Evolutionary conservation across 148 eudicot genomes (phyloP).

Genomic region (Simmondsia chinensis): DNA sequence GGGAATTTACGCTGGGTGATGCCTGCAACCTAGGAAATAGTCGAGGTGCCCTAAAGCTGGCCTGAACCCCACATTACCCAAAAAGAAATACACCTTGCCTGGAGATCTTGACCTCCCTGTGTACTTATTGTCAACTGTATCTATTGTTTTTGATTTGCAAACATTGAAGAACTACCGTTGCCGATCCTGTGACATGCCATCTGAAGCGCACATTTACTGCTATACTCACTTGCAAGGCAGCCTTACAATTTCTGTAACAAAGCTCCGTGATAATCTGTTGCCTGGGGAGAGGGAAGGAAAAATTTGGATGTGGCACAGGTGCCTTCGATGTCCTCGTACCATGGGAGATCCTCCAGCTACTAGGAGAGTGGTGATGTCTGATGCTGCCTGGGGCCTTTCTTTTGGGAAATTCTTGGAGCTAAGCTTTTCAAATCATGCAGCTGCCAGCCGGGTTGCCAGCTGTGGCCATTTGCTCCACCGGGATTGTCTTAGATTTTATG

Average conservation of each 20-base stretch:
- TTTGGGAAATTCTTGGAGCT: conserved; percentile 98
- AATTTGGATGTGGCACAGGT: conserved; percentile 99
- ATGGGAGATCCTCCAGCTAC: conserved; percentile 92
- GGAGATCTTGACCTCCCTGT: no score
- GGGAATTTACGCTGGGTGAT: no score
- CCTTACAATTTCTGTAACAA: conserved; percentile 92
- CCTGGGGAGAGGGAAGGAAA: conserved; percentile 86
- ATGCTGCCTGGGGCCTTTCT: conserved; percentile 99
- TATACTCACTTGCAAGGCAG: conserved; percentile 94
- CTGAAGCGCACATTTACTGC: conserved; percentile 94
- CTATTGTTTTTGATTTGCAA: not conserved
- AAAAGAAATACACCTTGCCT: no score
- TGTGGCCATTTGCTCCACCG: conserved; percentile 98
- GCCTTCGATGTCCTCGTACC: conserved; percentile 73
- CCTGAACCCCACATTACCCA: no score
- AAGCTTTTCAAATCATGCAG: conserved; percentile 95
- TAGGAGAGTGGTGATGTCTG: conserved; percentile 88
- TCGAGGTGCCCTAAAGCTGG: no score
- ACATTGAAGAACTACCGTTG: conserved; percentile 65
- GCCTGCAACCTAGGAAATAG: no score
- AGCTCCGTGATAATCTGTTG: conserved; percentile 53
- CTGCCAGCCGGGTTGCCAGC: conserved; percentile 86
- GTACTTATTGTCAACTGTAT: conserved; percentile 5
- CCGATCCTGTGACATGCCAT: conserved; percentile 73
- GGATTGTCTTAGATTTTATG: conserved; percentile 94